These are phyloP conservation scores for Erigeron canadensis DNA, from an alignment of 129 eudicot species.

Conservation along the genomic window DNA sequence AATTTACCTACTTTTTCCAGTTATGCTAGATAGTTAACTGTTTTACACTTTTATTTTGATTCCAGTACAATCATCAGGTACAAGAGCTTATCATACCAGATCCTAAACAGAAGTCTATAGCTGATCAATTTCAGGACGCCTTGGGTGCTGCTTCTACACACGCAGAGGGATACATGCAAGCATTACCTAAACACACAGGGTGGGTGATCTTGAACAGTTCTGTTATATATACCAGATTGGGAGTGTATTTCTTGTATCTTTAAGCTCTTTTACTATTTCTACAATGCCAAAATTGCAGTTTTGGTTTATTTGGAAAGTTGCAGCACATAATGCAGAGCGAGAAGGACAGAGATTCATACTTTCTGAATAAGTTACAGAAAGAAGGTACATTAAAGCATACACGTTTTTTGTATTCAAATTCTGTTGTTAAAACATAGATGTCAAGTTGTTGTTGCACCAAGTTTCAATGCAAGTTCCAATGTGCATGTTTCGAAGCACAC, in stretches of 20 bases:
- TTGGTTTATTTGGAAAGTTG: constrained; percentile 67
- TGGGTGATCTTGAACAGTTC: constrained; percentile 34
- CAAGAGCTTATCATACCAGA: constrained; percentile 32
- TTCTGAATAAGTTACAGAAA: constrained; percentile 36
- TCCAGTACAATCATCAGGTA: constrained; percentile 41
- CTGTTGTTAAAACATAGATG: constrained; percentile 1
- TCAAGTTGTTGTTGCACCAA: neutral
- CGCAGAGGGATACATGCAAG: constrained; percentile 35
- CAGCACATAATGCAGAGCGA: constrained; percentile 65
- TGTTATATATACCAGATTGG: neutral
- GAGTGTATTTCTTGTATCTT: constrained; percentile 1
- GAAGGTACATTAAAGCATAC: constrained; percentile 47
- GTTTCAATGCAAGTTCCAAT: neutral
- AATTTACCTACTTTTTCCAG: too few relatives aligned
- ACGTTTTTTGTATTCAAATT: constrained; percentile 3
- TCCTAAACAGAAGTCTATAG: constrained; percentile 54
- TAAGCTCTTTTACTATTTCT: constrained; percentile 6
- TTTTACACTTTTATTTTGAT: neutral
- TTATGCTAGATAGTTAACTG: neutral
- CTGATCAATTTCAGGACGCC: constrained; percentile 79
- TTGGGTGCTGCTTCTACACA: constrained; percentile 50
- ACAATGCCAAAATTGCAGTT: constrained; percentile 32
- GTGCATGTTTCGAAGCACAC: neutral
- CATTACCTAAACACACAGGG: constrained; percentile 48
- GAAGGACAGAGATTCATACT: constrained; percentile 57